A percentile compares a stretch with the other conserved stretches of the same genome.
phyloP scores from a whole-genome alignment of 1,139 yeast species.

The Saccharomyces hybrid region DNA sequence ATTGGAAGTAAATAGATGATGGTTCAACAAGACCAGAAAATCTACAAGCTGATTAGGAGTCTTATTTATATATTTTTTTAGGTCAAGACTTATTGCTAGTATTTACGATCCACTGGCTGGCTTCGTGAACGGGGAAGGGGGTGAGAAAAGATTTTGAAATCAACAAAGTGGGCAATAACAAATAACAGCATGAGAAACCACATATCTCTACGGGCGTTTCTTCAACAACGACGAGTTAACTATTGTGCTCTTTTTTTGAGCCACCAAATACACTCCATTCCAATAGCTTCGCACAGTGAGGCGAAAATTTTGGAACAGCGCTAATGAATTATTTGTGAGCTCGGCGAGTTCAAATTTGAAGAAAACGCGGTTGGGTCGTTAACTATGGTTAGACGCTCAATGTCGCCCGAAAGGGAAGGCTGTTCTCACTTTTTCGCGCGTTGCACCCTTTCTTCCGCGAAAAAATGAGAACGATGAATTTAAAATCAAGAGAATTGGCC shows the following conservation, averaged over 20 bases:
- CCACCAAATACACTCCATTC: constrained; percentile 8
- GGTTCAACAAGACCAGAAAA: background rate
- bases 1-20: background rate
- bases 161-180: background rate
- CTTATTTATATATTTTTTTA: background rate
- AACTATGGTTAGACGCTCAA: constrained; percentile 45
- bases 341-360: constrained; percentile 41
- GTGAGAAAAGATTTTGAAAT: background rate
- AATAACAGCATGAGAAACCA: background rate
- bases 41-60: background rate
- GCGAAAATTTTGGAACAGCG: constrained; percentile 28
- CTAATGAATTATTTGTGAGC: constrained; percentile 13
- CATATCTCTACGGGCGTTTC: background rate
- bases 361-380: constrained; percentile 48
- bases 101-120: background rate
- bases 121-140: background rate
- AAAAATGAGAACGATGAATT: constrained; percentile 7
- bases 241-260: background rate
- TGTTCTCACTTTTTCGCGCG: constrained; percentile 40
- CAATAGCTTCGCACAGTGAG: constrained; percentile 14
- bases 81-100: background rate
- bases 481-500: constrained; percentile 3
- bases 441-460: constrained; percentile 15
- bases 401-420: constrained; percentile 45
- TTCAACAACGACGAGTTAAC: background rate